Evolutionary conservation across 495 filamentous ascomycete species (phyloP).

Genomic region (Corynascus novoguineensis): DNA sequence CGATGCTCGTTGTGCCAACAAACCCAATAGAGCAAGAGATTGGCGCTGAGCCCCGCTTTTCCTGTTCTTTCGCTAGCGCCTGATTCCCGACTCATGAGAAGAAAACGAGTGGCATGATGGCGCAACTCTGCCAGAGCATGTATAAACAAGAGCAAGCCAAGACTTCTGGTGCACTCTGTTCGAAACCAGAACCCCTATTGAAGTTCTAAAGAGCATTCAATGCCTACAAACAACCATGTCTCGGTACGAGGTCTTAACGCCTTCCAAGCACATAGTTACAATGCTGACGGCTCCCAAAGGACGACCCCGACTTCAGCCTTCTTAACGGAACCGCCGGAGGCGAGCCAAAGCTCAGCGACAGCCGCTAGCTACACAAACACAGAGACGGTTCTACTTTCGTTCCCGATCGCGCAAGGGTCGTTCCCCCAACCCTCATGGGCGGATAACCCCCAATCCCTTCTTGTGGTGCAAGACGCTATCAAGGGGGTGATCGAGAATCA

Average conservation of each 20-base stretch:
- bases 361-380: neutral
- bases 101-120: neutral
- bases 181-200: neutral
- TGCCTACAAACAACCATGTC: neutral
- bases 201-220: constrained; percentile 1
- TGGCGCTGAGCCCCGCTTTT: constrained; percentile 1
- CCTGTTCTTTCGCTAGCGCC: neutral
- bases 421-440: neutral
- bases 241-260: neutral
- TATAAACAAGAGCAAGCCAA: neutral
- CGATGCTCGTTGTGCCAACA: no score
- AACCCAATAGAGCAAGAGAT: neutral
- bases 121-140: neutral
- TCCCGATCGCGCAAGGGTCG: neutral
- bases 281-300: neutral
- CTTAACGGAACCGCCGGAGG: neutral
- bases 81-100: neutral
- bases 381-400: neutral
- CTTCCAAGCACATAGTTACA: neutral
- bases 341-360: neutral
- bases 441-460: neutral
- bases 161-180: neutral
- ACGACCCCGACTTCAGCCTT: neutral
- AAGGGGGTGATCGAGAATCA: constrained; percentile 3
- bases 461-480: constrained; percentile 1